Evolutionary conservation across 2,329 filamentous ascomycete species (phyloP).

Genomic region (Hypocrella siamensis): DNA sequence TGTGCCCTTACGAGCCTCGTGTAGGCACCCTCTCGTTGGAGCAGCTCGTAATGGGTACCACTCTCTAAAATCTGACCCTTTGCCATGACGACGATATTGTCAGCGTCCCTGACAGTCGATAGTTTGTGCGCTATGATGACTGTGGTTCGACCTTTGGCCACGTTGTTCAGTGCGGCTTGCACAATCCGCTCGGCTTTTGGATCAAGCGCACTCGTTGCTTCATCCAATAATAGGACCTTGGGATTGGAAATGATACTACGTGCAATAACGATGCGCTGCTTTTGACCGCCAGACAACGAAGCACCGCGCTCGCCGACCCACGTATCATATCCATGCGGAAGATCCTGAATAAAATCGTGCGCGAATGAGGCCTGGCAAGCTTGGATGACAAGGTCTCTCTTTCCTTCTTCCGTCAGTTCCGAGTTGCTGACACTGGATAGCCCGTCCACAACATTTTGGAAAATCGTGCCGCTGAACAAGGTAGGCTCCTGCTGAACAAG

Average conservation of each 20-base stretch:
- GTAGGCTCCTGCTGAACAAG: slow-evolving; percentile 55
- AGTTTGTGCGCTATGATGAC: slow-evolving; percentile 62
- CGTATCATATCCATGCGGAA: slow-evolving; percentile 54
- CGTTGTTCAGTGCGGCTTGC: slow-evolving; percentile 45
- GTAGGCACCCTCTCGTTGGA: slow-evolving; percentile 49
- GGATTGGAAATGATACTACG: slow-evolving; percentile 59
- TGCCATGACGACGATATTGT: slow-evolving; percentile 63
- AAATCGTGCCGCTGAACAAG: slow-evolving; percentile 51
- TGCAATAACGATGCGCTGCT: slow-evolving; percentile 69
- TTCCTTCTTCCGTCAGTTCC: slow-evolving; percentile 34
- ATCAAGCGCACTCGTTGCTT: slow-evolving; percentile 55
- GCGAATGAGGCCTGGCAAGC: slow-evolving; percentile 55
- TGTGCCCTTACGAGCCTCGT: slow-evolving; percentile 51
- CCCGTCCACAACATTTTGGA: slow-evolving; percentile 45
- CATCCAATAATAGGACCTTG: slow-evolving; percentile 58
- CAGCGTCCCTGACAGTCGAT: slow-evolving; percentile 61
- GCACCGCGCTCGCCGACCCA: slow-evolving; percentile 63
- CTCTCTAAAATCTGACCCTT: slow-evolving; percentile 57
- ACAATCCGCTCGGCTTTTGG: slow-evolving; percentile 42
- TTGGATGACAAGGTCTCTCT: slow-evolving; percentile 42
- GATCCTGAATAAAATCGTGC: slow-evolving; percentile 49
- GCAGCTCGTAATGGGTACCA: slow-evolving; percentile 59
- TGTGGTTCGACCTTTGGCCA: slow-evolving; percentile 49
- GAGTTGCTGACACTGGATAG: slow-evolving; percentile 37
- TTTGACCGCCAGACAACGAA: slow-evolving; percentile 69